Evolutionary conservation across 306 rosid genomes (phyloP).

Genomic region (Luffa acutangula): DNA sequence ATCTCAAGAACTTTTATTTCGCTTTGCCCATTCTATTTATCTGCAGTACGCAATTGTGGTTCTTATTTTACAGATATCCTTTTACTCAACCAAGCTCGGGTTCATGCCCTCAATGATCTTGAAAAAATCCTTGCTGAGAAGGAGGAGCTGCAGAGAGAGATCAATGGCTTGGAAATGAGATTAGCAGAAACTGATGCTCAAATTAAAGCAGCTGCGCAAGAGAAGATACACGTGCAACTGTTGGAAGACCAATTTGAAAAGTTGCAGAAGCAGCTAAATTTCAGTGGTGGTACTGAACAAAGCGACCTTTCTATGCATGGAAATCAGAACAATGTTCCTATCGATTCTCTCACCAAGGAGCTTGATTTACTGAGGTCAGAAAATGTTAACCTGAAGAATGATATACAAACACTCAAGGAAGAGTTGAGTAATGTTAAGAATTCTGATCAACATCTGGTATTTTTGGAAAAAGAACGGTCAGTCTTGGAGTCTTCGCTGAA

Average conservation of each 20-base stretch:
- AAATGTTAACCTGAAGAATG: conserved; percentile 50
- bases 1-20: conserved; percentile 6
- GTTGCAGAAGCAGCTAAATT: conserved; percentile 36
- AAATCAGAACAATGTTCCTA: conserved; percentile 14
- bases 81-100: conserved; percentile 72
- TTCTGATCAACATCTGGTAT: conserved; percentile 46
- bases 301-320: conserved; percentile 21
- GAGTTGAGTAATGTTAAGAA: conserved; percentile 39
- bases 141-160: conserved; percentile 61
- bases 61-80: conserved; percentile 49
- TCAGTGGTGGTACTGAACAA: conserved; percentile 26
- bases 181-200: conserved; percentile 69
- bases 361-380: conserved; percentile 61
- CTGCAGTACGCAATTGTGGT: neutral
- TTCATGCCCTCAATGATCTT: conserved; percentile 62
- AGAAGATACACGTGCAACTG: conserved; percentile 53
- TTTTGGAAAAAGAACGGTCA: conserved; percentile 61
- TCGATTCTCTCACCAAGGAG: conserved; percentile 31
- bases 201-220: conserved; percentile 54
- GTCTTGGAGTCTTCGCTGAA: conserved; percentile 53
- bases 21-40: neutral
- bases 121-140: conserved; percentile 68
- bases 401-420: conserved; percentile 39
- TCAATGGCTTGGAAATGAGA: conserved; percentile 50
- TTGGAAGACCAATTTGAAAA: conserved; percentile 52